Evolutionary conservation across 805 yeast genomes (phyloP).

Genomic region (Candida sithepensis): DNA sequence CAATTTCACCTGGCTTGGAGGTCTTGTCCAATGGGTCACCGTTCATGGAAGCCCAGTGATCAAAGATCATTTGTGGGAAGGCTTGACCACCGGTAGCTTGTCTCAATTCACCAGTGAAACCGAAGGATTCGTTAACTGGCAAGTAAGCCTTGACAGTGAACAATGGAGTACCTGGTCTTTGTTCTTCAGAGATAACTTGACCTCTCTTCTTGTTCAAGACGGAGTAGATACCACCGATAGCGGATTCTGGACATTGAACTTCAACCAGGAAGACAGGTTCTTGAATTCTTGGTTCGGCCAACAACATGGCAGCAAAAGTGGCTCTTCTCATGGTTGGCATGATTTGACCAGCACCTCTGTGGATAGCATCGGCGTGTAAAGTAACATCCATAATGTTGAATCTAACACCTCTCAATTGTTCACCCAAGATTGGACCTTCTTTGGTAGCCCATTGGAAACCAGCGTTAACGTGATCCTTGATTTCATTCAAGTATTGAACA

Average conservation of each 20-base stretch:
- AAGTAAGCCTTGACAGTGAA: conserved; percentile 99
- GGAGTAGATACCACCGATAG: conserved; percentile 99
- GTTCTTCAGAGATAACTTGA: conserved; percentile 98
- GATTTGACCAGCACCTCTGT: conserved; percentile 99
- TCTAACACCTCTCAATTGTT: conserved; percentile 93
- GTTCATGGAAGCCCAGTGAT: conserved; percentile 90
- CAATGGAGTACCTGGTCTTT: conserved; percentile 99
- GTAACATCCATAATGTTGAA: conserved; percentile 98
- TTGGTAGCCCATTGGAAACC: conserved; percentile 99
- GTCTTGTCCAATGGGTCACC: conserved; percentile 93
- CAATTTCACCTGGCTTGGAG: conserved; percentile 60
- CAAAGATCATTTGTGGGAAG: conserved; percentile 99
- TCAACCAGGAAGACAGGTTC: conserved; percentile 99
- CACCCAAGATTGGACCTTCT: conserved; percentile 99
- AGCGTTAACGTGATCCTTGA: conserved; percentile 99
- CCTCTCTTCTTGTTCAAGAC: conserved; percentile 99
- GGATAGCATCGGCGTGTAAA: conserved; percentile 99
- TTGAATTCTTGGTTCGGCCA: conserved; percentile 98
- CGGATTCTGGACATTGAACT: conserved; percentile 98
- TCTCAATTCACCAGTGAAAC: conserved; percentile 99
- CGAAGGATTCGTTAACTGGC: conserved; percentile 99
- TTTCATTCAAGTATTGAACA: conserved; percentile 97
- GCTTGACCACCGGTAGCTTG: conserved; percentile 99
- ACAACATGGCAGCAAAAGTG: conserved; percentile 95
- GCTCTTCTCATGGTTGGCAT: conserved; percentile 99